Base-by-base conservation (phyloP, 257 asterid genomes). In the Solanum medicagineum region DNA sequence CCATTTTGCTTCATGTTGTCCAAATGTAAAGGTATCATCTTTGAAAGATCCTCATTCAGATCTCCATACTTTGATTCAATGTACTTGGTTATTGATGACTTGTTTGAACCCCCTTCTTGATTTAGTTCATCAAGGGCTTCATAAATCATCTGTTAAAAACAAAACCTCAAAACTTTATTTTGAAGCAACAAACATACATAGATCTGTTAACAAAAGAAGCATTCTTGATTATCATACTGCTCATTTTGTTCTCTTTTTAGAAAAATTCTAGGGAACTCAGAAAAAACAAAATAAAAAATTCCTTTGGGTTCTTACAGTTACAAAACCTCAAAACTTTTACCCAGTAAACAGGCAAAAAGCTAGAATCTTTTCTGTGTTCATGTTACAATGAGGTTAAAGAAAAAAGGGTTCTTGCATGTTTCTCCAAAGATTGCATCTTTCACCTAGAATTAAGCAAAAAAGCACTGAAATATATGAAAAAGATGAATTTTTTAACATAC, bases 21-120 rank as follows among this genome's bases (percentile, higher is more conserved):
- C 87, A 95, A 89, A 85, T 90, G 91, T 60, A 85, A 84, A 4
- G 97, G 66, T 24, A 95, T 88, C 92, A 93, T 62, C 74, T 94
- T 92, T 4, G 94, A 77, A 80, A 93, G 95, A 0, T 93, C 97
- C 0, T 92, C 89, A 3, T 95, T 94, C 90, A 95, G 87, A 55
- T 91, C 94, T 36, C 96, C 97, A 66, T 93, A 94, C 80, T 86
- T 93, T 79, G 97, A 89, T 85, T 95, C 97, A 81, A 93, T 92
- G 90, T 85, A 91, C 19, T 92, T 94, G 7, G 95, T 90, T 16
- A 95, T 90, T 4, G 98, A 82, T 11, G 95, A 89, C 89, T 94
- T 94, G 94, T 89, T 94, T 7, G 93, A 92, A 0, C 97, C 98
- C 16, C 92, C 98, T 8, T 90, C 57, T 63, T 90, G 92, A 63